Percentiles rank a stretch among this genome's conserved stretches.
Conservation (phyloP, 2,329 filamentous ascomycete species). For the Didymellaceae sp. region DNA sequence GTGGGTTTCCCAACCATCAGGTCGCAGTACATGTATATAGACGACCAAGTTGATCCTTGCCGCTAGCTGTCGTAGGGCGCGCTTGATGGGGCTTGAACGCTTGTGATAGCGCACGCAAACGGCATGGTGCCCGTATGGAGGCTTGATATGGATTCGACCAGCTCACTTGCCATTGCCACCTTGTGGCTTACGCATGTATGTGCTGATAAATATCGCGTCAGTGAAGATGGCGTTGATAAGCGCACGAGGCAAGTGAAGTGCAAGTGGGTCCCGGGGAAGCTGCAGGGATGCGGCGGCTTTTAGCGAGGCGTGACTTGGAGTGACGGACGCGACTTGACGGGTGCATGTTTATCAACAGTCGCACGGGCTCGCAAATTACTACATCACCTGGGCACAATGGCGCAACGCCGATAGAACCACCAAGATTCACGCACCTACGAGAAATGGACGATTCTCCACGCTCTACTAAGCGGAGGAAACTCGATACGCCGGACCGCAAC, state of each 20-base stretch:
- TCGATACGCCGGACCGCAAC: conserved; percentile 37
- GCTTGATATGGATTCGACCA: no score
- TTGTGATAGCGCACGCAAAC: conserved; percentile 1
- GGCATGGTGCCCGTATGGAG: neutral
- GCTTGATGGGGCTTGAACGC: neutral
- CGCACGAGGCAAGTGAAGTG: neutral
- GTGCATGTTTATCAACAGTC: conserved; percentile 13
- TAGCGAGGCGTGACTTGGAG: conserved; percentile 18
- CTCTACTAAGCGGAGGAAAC: conserved; percentile 46
- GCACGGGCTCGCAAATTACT: neutral
- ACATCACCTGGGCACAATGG: conserved; percentile 9
- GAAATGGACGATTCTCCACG: conserved; percentile 45
- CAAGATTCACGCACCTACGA: neutral
- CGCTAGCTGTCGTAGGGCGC: conserved; percentile 15
- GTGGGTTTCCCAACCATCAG: neutral
- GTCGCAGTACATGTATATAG: conserved; percentile 3
- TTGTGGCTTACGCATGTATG: neutral
- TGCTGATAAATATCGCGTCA: neutral
- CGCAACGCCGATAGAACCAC: neutral
- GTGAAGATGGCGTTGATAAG: neutral
- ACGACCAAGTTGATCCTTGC: no score
- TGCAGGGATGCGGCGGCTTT: conserved; percentile 12
- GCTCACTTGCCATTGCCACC: neutral
- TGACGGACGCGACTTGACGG: conserved; percentile 13
- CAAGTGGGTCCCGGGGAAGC: conserved; percentile 14